Evolutionary conservation across 2,329 filamentous ascomycete species (phyloP).

Genomic region (Penicillium aurantiogriseum): DNA sequence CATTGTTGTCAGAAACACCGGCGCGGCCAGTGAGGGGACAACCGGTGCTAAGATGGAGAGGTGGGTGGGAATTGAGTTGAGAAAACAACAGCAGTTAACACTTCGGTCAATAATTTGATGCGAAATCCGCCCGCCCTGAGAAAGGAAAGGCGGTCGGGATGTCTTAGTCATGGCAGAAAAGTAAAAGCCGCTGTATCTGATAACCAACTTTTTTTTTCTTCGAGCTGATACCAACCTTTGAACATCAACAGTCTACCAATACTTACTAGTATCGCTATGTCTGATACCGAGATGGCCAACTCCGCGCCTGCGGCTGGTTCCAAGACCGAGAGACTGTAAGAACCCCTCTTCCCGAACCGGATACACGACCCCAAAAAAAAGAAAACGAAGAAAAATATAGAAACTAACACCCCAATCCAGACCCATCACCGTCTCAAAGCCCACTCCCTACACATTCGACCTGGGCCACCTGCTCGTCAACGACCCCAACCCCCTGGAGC

Average conservation of each 20-base stretch:
- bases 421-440: constrained; percentile 70
- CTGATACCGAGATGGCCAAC: constrained; percentile 29
- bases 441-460: constrained; percentile 89
- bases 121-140: constrained; percentile 21
- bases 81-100: constrained; percentile 11
- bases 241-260: constrained; percentile 4
- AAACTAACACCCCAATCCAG: constrained; percentile 27
- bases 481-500: constrained; percentile 78
- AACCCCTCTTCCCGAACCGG: background rate
- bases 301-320: constrained; percentile 16
- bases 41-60: constrained; percentile 25
- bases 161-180: constrained; percentile 25
- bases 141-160: constrained; percentile 24
- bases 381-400: constrained; percentile 7
- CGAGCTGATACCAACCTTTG: constrained; percentile 12
- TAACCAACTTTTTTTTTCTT: constrained; percentile 33
- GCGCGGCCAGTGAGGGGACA: constrained; percentile 32
- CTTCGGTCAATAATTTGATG: constrained; percentile 25
- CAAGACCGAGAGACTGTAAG: constrained; percentile 45
- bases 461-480: constrained; percentile 80
- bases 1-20: constrained; percentile 47
- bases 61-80: constrained; percentile 17
- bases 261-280: constrained; percentile 24
- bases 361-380: background rate
- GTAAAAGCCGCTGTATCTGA: constrained; percentile 30